Base-by-base conservation (phyloP, 768 basidiomycete species). In the Rhodotorula sphaerocarpa region DNA sequence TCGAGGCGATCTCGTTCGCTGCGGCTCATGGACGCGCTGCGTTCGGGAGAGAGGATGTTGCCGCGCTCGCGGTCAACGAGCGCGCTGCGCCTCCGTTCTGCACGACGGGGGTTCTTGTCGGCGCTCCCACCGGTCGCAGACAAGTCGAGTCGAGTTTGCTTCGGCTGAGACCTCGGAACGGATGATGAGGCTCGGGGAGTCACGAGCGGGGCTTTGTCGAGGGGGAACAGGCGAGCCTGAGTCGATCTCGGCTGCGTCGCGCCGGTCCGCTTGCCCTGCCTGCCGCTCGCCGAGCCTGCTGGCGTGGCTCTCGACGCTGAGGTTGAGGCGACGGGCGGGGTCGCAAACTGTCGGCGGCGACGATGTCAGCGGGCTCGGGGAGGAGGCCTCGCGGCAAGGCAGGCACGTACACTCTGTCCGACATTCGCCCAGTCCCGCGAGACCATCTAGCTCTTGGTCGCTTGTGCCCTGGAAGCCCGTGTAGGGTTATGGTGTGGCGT, bases 151-250 rank as follows among this genome's bases (percentile, higher is more conserved):
- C 9, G 39, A 9, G 51, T 20, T 34, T 53, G 51, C 18, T 28
- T 53, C n/a, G 34, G 47, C 3, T 12, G 25, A 0, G 59, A 27
- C 14, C 23, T 47, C 20, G 42, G 28, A 5, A 36, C 25, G 7
- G 48, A 28, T 12, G 51, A 27, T 3, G 59, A 31, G 7, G 21
- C 15, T 16, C 59, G 25, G 0, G 60, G 60, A 3, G 60, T 61
- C 28, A 61, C 53, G 46, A 50, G 48, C 10, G 60, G 47, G 3
- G 31, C n/a, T 42, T 45, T 51, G 54, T 50, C 54, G 46, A 30
- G 41, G 4, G 60, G 34, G 31, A 43, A 31, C 18, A 61, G 46
- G 60, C 43, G 60, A 2, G 5, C 15, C 50, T 61, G 60, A 6
- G 15, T 51, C 33, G 31, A 3, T 14, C 15, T 25, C 0, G 42